phyloP scores from a whole-genome alignment of 2,329 filamentous ascomycete species.

The Ambrosiella cleistominuta region DNA sequence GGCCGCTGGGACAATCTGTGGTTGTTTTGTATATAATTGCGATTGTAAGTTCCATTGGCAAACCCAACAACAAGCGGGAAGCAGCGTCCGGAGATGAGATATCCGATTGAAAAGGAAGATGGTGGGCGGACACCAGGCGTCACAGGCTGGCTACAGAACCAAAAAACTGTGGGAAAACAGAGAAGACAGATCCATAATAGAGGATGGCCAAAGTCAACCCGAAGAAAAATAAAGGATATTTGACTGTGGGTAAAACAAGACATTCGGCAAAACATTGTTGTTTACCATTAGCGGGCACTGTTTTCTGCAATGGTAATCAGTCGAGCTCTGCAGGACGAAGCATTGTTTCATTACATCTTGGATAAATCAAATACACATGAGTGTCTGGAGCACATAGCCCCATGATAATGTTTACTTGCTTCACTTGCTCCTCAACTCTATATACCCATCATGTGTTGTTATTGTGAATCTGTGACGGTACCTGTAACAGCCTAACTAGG shows the following conservation, averaged over 20 bases:
- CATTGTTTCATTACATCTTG: no score
- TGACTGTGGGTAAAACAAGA: no score
- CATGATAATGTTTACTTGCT: no score
- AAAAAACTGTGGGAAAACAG: neutral
- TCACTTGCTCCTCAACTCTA: no score
- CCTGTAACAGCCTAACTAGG: neutral
- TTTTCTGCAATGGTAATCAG: no score
- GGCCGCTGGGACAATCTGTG: neutral
- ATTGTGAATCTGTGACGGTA: neutral
- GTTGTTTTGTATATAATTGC: no score
- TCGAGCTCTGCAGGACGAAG: no score
- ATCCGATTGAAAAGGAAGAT: neutral
- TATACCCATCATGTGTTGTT: no score
- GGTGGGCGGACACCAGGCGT: neutral
- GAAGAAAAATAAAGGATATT: neutral
- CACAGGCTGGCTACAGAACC: neutral
- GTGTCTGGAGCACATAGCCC: no score
- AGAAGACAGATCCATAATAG: neutral
- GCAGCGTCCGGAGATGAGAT: neutral
- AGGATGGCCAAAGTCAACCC: neutral
- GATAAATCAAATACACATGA: no score
- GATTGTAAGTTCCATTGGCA: neutral
- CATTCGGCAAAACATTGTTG: no score
- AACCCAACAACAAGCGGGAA: neutral
- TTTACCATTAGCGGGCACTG: no score